Percentiles rank a stretch among this genome's conserved stretches.
Conservation (phyloP, 148 eudicot species). For the Chenopodium formosanum region DNA sequence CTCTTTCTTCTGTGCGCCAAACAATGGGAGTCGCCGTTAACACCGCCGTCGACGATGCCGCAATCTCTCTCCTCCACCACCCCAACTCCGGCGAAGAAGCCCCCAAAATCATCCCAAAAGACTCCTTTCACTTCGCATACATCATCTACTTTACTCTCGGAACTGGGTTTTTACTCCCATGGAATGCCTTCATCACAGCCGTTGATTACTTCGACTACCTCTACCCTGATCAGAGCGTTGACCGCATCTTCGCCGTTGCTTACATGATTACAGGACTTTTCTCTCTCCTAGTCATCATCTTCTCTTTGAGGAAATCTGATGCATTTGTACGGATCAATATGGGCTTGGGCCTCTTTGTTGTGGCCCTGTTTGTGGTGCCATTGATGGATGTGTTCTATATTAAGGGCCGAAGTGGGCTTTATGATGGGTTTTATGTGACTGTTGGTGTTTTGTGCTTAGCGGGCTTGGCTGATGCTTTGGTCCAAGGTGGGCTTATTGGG, state of each 20-base stretch:
- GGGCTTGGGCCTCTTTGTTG: constrained; percentile 59
- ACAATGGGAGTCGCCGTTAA: constrained; percentile 33
- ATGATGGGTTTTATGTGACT: constrained; percentile 64
- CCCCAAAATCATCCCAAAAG: constrained; percentile 42
- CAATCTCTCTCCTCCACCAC: constrained; percentile 34
- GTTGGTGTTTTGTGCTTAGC: constrained; percentile 54
- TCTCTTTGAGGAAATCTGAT: constrained; percentile 13
- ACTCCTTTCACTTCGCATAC: constrained; percentile 63
- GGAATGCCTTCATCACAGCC: constrained; percentile 79
- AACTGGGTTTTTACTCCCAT: constrained; percentile 64
- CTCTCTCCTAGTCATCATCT: constrained; percentile 42
- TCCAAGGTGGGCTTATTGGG: constrained; percentile 75
- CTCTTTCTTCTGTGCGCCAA: constrained; percentile 2
- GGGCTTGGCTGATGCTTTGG: constrained; percentile 76
- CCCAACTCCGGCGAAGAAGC: background rate
- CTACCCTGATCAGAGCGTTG: constrained; percentile 64
- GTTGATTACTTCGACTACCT: constrained; percentile 82
- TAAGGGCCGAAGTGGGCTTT: constrained; percentile 54
- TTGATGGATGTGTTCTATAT: constrained; percentile 52
- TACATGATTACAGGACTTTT: constrained; percentile 55
- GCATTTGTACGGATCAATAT: constrained; percentile 53
- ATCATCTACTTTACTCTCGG: constrained; percentile 68
- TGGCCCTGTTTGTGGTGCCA: constrained; percentile 56
- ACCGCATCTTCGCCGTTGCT: constrained; percentile 59
- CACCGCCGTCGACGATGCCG: constrained; percentile 27